Conservation (phyloP, 371 early-diverging fungal genomes). For the Mucor sp. region DNA sequence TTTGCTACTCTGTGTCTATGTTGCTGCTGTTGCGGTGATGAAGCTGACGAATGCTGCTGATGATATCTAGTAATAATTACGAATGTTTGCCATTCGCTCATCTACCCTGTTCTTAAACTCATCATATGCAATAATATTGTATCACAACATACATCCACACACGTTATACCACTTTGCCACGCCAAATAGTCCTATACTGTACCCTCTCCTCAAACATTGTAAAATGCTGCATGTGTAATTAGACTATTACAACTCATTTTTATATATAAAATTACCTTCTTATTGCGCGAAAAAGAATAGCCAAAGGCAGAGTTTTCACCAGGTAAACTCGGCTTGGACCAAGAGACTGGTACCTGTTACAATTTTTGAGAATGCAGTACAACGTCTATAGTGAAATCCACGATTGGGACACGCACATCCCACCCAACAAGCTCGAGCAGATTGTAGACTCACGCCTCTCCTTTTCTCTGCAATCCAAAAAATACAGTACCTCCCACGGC, state of each 20-base stretch:
- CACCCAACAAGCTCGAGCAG: neutral
- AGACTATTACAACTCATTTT: neutral
- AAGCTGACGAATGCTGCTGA: conserved; percentile 20
- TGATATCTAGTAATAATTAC: neutral
- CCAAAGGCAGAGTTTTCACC: no score
- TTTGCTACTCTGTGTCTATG: conserved; percentile 14
- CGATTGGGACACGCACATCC: neutral
- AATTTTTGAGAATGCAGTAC: no score
- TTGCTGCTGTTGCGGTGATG: conserved; percentile 19
- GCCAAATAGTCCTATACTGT: neutral
- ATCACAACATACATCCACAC: neutral
- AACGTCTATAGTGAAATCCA: no score
- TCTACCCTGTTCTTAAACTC: neutral
- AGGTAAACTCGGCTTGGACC: no score
- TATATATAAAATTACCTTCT: neutral
- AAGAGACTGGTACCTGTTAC: no score
- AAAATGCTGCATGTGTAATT: neutral
- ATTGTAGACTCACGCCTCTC: neutral
- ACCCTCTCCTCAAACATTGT: neutral
- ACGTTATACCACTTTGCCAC: neutral
- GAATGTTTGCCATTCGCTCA: neutral
- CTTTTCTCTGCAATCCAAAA: neutral
- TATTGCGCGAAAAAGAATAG: neutral
- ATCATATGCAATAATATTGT: neutral
- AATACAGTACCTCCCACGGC: no score